Evolutionary conservation across 108 stramenopile species (phyloP), one percentile per base, ranked within the genome.

Genomic region (Nannochloropsis salina): DNA sequence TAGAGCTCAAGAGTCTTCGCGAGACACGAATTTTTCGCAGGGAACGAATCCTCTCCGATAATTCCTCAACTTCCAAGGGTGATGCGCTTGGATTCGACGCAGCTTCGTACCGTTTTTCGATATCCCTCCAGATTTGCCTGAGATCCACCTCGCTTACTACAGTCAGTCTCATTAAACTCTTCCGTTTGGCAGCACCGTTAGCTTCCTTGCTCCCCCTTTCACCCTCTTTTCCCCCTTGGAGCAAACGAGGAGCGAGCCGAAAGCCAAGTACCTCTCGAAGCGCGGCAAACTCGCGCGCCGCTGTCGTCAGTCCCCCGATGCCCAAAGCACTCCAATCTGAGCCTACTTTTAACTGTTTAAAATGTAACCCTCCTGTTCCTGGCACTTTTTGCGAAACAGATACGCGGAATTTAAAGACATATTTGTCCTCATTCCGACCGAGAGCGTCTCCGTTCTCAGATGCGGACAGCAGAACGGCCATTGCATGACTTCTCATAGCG

Each of bases 291-390:
- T 87, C 87, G 45, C 87, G 44, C 41, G 83, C 83, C 1, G 87
- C 80, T 12, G 86, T 87, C 74, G 47, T 87, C 79, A 87, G 83
- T 15, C 86, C 74, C 86, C 83, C 86, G 40, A 87, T 74, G 15
- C 15, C 61, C 61, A 74, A 1, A 3, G 20, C 61, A n/a, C n/a
- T 15, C 61, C 61, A 74, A 74, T 74, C n/a, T n/a, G 61, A 74
- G 61, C 61, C 61, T 74, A 74, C 61, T 74, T 74, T 74, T 15
- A 74, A 74, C 20, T 74, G 20, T 74, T 74, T 74, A 15, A 74
- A 2, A n/a, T 4, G 20, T 6, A 74, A 74, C 61, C 61, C 61
- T 74, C 61, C 61, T 74, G 61, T 15, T n/a, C 61, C 61, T n/a
- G 61, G 61, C 61, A n/a, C n/a, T 15, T 15, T 74, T 74, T 74